These are phyloP conservation scores for Novymonas esmeraldas DNA, from an alignment of 208 protist species.

Conservation along the genomic window DNA sequence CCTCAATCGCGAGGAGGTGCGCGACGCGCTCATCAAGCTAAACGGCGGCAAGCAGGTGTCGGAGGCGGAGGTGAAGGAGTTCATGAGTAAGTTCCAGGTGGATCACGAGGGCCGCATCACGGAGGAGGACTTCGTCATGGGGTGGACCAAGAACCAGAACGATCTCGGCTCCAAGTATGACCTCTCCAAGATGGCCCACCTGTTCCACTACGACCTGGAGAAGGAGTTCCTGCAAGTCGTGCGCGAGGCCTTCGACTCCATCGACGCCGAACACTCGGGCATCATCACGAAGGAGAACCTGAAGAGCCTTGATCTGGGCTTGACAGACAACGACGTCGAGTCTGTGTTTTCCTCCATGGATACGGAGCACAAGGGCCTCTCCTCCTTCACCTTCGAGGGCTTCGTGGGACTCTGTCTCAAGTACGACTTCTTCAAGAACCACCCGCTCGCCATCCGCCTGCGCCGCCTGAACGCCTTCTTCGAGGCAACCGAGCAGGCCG, in stretches of 20 bases:
- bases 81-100: slow-evolving; percentile 83
- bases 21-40: slow-evolving; percentile 91
- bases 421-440: slow-evolving; percentile 85
- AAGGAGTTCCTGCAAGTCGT: slow-evolving; percentile 78
- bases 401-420: slow-evolving; percentile 78
- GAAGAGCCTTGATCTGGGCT: slow-evolving; percentile 61
- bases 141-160: slow-evolving; percentile 81
- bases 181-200: slow-evolving; percentile 67
- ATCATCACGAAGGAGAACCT: slow-evolving; percentile 80
- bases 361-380: slow-evolving; percentile 41
- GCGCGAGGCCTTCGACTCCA: slow-evolving; percentile 78
- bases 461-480: slow-evolving; percentile 80
- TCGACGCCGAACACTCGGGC: slow-evolving; percentile 82
- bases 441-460: slow-evolving; percentile 75
- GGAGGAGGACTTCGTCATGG: slow-evolving; percentile 87
- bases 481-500: slow-evolving; percentile 66
- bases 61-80: slow-evolving; percentile 69
- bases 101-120: slow-evolving; percentile 79
- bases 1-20: slow-evolving; percentile 78
- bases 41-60: slow-evolving; percentile 65
- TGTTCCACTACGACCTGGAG: slow-evolving; percentile 89
- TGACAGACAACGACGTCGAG: slow-evolving; percentile 66
- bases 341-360: slow-evolving; percentile 70
- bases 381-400: slow-evolving; percentile 76
- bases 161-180: slow-evolving; percentile 83